Evolutionary conservation across 2,329 filamentous ascomycete genomes (phyloP).

Genomic region (Aspergillus clavatus): DNA sequence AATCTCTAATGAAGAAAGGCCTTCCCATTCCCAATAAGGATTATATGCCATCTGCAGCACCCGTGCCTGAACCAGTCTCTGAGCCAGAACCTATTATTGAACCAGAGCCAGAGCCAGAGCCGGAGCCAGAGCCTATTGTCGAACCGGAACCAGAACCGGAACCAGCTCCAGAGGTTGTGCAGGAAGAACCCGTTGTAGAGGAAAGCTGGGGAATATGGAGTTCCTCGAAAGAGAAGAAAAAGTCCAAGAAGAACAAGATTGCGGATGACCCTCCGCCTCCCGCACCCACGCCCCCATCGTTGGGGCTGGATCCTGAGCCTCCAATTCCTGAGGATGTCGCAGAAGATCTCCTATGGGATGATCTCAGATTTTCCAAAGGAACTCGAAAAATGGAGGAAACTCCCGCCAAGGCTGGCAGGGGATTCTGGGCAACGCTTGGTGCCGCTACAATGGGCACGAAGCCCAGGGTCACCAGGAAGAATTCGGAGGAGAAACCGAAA

Average conservation of each 20-base stretch:
- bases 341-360: conserved; percentile 36
- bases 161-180: conserved; percentile 21
- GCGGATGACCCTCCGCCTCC: conserved; percentile 44
- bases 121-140: too few relatives aligned
- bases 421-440: conserved; percentile 44
- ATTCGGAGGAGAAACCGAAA: conserved; percentile 44
- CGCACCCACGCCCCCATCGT: conserved; percentile 45
- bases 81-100: conserved; percentile 13
- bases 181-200: conserved; percentile 19
- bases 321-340: conserved; percentile 27
- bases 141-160: conserved; percentile 17
- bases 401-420: conserved; percentile 33
- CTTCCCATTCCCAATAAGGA: conserved; percentile 29
- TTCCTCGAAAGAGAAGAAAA: conserved; percentile 44
- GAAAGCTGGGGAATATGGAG: conserved; percentile 35
- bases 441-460: conserved; percentile 35
- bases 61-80: conserved; percentile 15
- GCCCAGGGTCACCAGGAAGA: conserved; percentile 42
- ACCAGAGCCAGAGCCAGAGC: conserved; percentile 18
- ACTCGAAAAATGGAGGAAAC: conserved; percentile 37
- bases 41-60: conserved; percentile 18
- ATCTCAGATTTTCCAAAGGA: conserved; percentile 31
- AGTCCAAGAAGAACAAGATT: conserved; percentile 44
- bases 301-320: conserved; percentile 40
- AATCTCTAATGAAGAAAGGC: conserved; percentile 22